These are phyloP conservation scores for Diplodia sapinea DNA, from an alignment of 2,329 filamentous ascomycete species.

Conservation along the genomic window DNA sequence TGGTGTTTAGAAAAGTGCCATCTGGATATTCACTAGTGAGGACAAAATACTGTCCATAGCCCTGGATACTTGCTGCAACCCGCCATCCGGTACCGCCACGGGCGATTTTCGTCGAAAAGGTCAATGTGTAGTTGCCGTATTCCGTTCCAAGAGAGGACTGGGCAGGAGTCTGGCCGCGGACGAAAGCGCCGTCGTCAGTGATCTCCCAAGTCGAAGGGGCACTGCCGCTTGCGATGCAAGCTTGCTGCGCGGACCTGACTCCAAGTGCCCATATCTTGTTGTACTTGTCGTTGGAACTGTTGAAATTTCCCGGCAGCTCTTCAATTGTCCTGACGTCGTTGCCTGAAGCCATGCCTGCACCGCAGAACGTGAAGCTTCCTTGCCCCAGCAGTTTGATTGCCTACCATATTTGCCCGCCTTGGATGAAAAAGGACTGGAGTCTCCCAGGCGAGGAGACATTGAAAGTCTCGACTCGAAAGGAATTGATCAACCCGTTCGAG, in stretches of 20 bases:
- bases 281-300: constrained; percentile 40
- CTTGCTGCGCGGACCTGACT: constrained; percentile 42
- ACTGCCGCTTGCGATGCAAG: constrained; percentile 49
- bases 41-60: constrained; percentile 24
- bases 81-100: constrained; percentile 50
- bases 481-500: constrained; percentile 41
- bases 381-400: constrained; percentile 47
- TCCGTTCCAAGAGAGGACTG: constrained; percentile 37
- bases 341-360: constrained; percentile 44
- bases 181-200: constrained; percentile 43
- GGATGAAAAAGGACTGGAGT: constrained; percentile 45
- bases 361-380: constrained; percentile 41
- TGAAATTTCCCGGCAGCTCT: constrained; percentile 42
- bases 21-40: constrained; percentile 30
- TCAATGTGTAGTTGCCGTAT: constrained; percentile 47
- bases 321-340: constrained; percentile 36
- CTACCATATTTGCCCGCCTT: constrained; percentile 53
- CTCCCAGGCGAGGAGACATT: constrained; percentile 43
- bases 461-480: constrained; percentile 50
- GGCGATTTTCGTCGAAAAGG: constrained; percentile 48
- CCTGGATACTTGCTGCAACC: constrained; percentile 33
- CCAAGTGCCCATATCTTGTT: constrained; percentile 50
- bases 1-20: constrained; percentile 44
- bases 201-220: constrained; percentile 48
- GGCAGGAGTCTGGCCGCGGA: constrained; percentile 45